Percentiles rank a stretch among this genome's conserved stretches.
These are phyloP conservation scores for Sporisorium graminicola DNA, from an alignment of 1,284 basidiomycete genomes.

Conservation along the genomic window DNA sequence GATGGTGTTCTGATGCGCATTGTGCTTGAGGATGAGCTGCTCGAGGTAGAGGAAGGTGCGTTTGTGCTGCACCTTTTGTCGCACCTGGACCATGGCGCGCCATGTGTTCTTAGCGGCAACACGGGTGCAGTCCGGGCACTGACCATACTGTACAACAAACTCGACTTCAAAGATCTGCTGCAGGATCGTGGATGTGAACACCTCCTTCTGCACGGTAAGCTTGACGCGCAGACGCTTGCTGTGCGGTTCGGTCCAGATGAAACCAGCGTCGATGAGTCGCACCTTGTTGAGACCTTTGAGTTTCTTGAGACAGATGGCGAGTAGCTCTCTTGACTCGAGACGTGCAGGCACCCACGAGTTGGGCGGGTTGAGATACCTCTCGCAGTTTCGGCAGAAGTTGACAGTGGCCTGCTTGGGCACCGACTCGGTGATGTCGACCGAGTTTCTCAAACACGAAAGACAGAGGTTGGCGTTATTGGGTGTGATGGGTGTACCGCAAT, in stretches of 20 bases:
- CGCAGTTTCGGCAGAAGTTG: conserved; percentile 95
- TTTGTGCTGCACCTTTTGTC: conserved; percentile 90
- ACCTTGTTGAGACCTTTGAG: conserved; percentile 94
- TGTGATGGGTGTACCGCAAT: conserved; percentile 86
- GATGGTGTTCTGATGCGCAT: conserved; percentile 95
- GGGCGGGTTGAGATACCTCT: conserved; percentile 93
- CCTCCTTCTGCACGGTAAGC: conserved; percentile 98
- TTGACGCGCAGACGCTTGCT: conserved; percentile 92
- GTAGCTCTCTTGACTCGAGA: conserved; percentile 91
- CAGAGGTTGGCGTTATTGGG: conserved; percentile 97
- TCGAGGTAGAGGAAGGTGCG: conserved; percentile 97
- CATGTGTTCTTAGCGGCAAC: conserved; percentile 98
- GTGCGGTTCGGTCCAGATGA: conserved; percentile 99
- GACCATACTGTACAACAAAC: conserved; percentile 93
- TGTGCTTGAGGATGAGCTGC: conserved; percentile 96
- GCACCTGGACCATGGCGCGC: conserved; percentile 96
- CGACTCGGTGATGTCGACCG: conserved; percentile 95
- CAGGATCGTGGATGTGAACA: conserved; percentile 91
- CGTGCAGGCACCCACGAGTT: conserved; percentile 85
- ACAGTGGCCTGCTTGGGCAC: conserved; percentile 97
- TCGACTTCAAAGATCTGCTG: conserved; percentile 98
- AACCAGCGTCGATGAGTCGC: conserved; percentile 94
- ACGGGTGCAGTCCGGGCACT: conserved; percentile 92
- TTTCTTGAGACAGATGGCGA: conserved; percentile 83
- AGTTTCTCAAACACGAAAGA: conserved; percentile 89